Evolutionary conservation across 352 stramenopile genomes (phyloP), one percentile per base, ranked within the genome.

Genomic region (Phytophthora fragariae): DNA sequence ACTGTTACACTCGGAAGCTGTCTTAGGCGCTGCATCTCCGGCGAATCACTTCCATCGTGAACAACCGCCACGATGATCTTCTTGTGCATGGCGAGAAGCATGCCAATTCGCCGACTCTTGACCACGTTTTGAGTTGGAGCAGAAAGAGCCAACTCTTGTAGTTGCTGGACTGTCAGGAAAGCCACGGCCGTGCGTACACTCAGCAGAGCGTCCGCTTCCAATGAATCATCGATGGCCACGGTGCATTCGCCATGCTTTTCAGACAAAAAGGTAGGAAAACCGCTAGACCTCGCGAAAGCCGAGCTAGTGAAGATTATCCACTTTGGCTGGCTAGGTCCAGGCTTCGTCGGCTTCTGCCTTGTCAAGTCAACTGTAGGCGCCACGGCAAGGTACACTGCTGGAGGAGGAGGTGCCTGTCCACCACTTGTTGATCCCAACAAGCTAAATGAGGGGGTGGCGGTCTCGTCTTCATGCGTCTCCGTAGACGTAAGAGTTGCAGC

Each of bases 131-230:
- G 61, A 1, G 33, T 52, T n/a, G 64, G 62, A 14, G 62, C 55
- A 33, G 75, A 52, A 2, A 60, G 21, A 52, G 64, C 62, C 19
- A 86, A 54, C 10, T 69, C 57, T 12, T 60, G 54, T 17, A 86
- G 54, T 54, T 85, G 49, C 10, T 70, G 47, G 14, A 31, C 58
- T 12, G 65, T 75, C 33, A 81, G 58, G 52, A 70, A 73, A 33
- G 80, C 41, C 31, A 81, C 61, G 27, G 72, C 80, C 14, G 71
- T 59, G 2, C 82, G 80, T 46, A 77, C 69, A 50, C 83, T 91
- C 11, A 91, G 41, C n/a, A 91, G 57, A 29, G 63, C 69, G 63
- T 86, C 76, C 7, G 79, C 81, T 57, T 92, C 82, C 5, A 91
- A 68, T 4, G 72, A 75, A 17, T 76, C 68, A 12, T 82, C 81